A percentile compares a stretch with the other conserved stretches of the same genome.
phyloP scores from a whole-genome alignment of 2,329 filamentous ascomycete species.

The Ceratocystis destructans region DNA sequence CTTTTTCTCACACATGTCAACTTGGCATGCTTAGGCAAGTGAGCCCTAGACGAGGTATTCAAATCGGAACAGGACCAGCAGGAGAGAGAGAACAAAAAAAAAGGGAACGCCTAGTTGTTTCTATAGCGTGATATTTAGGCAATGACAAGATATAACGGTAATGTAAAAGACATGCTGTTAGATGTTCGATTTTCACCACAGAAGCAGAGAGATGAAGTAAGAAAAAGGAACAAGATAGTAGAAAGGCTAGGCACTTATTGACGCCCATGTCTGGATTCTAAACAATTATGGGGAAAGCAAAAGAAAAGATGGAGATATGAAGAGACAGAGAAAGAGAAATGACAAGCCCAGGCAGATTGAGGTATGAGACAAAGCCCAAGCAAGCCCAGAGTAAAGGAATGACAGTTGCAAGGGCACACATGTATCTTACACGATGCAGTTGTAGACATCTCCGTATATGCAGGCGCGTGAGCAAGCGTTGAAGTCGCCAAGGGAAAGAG shows the following conservation, averaged over 20 bases:
- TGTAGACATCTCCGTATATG: background rate
- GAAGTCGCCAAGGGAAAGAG: background rate
- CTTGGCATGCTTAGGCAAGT: too few relatives aligned
- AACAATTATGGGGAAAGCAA: background rate
- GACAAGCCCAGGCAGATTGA: background rate
- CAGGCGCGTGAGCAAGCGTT: background rate
- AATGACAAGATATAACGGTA: background rate
- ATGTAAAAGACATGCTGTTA: background rate
- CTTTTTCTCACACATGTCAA: too few relatives aligned
- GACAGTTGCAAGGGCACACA: background rate
- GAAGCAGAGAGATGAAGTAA: background rate
- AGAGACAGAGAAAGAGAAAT: background rate
- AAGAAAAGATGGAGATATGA: background rate
- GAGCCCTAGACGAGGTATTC: too few relatives aligned
- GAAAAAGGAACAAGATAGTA: background rate
- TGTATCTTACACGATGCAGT: background rate
- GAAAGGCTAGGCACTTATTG: background rate
- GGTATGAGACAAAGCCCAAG: background rate
- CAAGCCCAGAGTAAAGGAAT: background rate
- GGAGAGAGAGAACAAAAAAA: too few relatives aligned
- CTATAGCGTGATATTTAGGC: background rate
- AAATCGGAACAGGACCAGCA: background rate
- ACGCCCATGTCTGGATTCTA: background rate
- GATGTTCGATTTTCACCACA: background rate
- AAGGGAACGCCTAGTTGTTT: background rate